A percentile compares a stretch with the other conserved stretches of the same genome.
phyloP scores from a whole-genome alignment of 2,329 filamentous ascomycete species.

The Amesomyces nigricolor region DNA sequence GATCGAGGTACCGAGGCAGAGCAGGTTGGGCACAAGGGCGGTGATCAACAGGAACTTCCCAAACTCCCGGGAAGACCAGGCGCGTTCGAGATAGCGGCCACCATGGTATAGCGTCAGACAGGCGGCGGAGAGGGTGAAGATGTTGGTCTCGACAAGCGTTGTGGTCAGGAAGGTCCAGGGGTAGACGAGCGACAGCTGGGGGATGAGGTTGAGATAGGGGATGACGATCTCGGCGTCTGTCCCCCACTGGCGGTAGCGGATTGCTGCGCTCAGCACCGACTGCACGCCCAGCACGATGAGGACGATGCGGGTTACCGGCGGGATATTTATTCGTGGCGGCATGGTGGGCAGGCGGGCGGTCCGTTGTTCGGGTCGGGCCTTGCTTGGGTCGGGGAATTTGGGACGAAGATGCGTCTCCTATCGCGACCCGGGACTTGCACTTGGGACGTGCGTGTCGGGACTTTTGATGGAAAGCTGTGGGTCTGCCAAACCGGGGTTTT shows the following conservation, averaged over 20 bases:
- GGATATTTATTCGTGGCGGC: constrained; percentile 83
- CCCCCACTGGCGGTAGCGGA: constrained; percentile 66
- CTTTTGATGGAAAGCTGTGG: neutral
- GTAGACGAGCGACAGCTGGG: constrained; percentile 75
- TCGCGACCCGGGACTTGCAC: neutral
- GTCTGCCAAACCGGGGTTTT: neutral
- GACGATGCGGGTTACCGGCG: constrained; percentile 79
- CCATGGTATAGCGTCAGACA: constrained; percentile 80
- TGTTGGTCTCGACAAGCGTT: constrained; percentile 85
- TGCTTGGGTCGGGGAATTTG: neutral
- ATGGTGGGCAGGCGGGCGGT: constrained; percentile 41
- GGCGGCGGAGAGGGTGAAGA: constrained; percentile 77
- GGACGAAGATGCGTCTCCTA: neutral
- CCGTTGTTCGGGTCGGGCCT: constrained; percentile 1
- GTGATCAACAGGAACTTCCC: constrained; percentile 80
- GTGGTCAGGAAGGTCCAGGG: constrained; percentile 89
- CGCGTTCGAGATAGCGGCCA: constrained; percentile 88
- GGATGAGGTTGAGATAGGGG: constrained; percentile 83
- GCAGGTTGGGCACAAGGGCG: constrained; percentile 71
- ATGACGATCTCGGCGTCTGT: constrained; percentile 62
- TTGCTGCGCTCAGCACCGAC: constrained; percentile 74
- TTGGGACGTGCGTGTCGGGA: neutral
- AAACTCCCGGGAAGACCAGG: constrained; percentile 89
- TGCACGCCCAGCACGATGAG: constrained; percentile 70
- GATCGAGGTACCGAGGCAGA: constrained; percentile 63